Evolutionary conservation across 495 filamentous ascomycete genomes (phyloP), one percentile per base, ranked within the genome.

Genomic region (Astrothelium subdiscretum): DNA sequence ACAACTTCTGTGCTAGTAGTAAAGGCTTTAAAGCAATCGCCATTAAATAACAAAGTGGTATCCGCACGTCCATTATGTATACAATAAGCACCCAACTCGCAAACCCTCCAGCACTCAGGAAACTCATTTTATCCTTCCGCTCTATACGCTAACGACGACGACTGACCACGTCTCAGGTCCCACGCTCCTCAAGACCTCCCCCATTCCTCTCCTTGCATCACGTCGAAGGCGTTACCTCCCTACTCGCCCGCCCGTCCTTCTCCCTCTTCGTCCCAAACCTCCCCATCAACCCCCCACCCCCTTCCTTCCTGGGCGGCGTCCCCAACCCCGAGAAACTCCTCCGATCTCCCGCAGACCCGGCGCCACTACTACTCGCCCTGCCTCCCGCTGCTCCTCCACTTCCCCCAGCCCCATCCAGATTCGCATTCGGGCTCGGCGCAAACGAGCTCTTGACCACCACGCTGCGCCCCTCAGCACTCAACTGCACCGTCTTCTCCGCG

Each of bases 391-490:
- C 31, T 3, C 57, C 24, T n/a, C n/a, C 44, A 31, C 48, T 44
- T 12, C 29, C 31, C 26, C 31, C 57, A 43, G 12, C 20, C 24
- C 24, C 35, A 31, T 27, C 38, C 26, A 29, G 58, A 32, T 31
- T 65, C 42, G 51, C 54, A n/a, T 54, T 76, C 31, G 72, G 65
- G 2, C 22, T 20, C 24, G 65, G 63, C 31, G 69, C 64, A 62
- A 91, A 95, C 62, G 77, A 80, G 59, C 84, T 90, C 71, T 81
- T 85, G 58, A 95, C 73, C 0, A 80, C 76, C 18, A 94, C 85
- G 1, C 71, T 79, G 11, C 90, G 89, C 57, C 57, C 57, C 35
- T 5, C 35, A 24, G 72, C 76, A 13, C 91, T 91, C 59, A 88
- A 83, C 20, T 72, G 76, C 32, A 98, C 75, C 15, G 79, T 67